A percentile compares a stretch with the other conserved stretches of the same genome.
phyloP scores from a whole-genome alignment of 23 red algal genomes.

The Gracilariopsis chorda region DNA sequence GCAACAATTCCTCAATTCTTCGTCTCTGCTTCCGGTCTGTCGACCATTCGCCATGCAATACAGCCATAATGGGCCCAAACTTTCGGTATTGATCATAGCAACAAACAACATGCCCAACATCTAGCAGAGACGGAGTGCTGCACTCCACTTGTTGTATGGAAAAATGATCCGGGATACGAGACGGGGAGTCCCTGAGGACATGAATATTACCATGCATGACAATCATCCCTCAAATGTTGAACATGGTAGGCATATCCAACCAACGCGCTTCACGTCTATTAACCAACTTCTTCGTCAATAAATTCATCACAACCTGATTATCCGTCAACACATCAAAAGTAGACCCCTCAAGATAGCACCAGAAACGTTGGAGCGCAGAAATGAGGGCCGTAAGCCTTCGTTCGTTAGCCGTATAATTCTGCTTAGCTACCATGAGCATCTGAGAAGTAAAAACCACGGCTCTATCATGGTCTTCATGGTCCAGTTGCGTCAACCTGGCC shows the following conservation, averaged over 20 bases:
- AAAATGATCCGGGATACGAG: background rate
- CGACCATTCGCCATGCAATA: background rate
- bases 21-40: background rate
- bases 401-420: background rate
- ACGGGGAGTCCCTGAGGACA: background rate
- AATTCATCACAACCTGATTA: background rate
- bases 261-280: background rate
- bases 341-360: slow-evolving; percentile 1
- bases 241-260: background rate
- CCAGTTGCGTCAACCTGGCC: background rate
- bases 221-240: background rate
- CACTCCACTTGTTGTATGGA: background rate
- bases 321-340: background rate
- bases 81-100: background rate
- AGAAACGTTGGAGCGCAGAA: background rate
- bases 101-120: background rate
- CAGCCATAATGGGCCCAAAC: background rate
- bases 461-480: background rate
- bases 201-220: background rate
- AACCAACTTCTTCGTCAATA: background rate
- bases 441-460: background rate
- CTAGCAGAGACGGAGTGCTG: background rate
- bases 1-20: background rate
- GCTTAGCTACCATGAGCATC: background rate
- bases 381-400: background rate